Evolutionary conservation across 495 filamentous ascomycete species (phyloP).

Genomic region (Glonium stellatum): DNA sequence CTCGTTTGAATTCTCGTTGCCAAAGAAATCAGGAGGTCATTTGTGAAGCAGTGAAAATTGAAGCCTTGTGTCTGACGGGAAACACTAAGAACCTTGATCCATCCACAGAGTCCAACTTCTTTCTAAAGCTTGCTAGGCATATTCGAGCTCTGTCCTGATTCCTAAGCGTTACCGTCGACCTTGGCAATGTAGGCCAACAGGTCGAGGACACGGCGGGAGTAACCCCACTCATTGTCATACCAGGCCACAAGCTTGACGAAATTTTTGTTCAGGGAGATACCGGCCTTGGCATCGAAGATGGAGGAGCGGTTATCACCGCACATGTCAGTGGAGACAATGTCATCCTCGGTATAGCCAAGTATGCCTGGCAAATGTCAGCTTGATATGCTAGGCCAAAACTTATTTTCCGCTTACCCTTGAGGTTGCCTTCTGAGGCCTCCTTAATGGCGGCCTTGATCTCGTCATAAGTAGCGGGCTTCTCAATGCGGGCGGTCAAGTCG

Average conservation of each 20-base stretch:
- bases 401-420: slow-evolving; percentile 61
- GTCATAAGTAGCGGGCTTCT: slow-evolving; percentile 86
- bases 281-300: slow-evolving; percentile 99
- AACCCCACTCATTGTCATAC: slow-evolving; percentile 98
- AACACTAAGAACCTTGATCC: too few relatives aligned
- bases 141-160: slow-evolving; percentile 22
- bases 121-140: slow-evolving; percentile 15
- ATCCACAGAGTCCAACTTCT: neutral
- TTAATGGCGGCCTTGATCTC: slow-evolving; percentile 90
- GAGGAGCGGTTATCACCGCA: slow-evolving; percentile 87
- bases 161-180: slow-evolving; percentile 56
- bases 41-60: neutral
- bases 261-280: slow-evolving; percentile 95
- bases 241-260: slow-evolving; percentile 98
- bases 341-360: slow-evolving; percentile 93
- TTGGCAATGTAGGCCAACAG: slow-evolving; percentile 89
- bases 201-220: slow-evolving; percentile 97
- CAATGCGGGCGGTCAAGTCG: slow-evolving; percentile 86
- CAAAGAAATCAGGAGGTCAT: neutral
- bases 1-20: neutral
- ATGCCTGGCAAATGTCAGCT: slow-evolving; percentile 55
- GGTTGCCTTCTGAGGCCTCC: slow-evolving; percentile 71
- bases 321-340: slow-evolving; percentile 86
- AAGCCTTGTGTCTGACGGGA: neutral
- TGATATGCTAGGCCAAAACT: neutral